Conservation (phyloP, 177 flowering plant species). For the Vitis hybrid region DNA sequence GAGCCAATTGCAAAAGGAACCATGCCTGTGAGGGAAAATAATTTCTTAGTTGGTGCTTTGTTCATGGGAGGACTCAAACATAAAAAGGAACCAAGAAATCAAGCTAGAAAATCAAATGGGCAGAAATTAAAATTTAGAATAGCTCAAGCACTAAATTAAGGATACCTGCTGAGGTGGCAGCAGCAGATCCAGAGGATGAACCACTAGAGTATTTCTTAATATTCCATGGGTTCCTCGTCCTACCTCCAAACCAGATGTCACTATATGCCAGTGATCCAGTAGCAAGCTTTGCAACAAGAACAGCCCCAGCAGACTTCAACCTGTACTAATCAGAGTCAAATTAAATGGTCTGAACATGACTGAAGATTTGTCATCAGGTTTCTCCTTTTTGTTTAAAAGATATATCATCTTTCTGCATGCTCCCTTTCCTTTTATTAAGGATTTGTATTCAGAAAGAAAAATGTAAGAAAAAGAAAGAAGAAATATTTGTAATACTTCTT, state of each 20-base stretch:
- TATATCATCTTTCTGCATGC: too few relatives aligned
- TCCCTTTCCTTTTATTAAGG: neutral
- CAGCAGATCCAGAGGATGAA: conserved; percentile 96
- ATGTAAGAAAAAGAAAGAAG: neutral
- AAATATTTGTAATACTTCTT: conserved; percentile 47
- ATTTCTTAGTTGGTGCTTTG: neutral
- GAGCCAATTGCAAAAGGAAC: conserved; percentile 98
- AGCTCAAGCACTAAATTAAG: neutral
- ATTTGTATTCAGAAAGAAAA: neutral
- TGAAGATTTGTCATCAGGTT: too few relatives aligned
- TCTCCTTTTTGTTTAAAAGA: too few relatives aligned
- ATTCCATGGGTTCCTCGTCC: conserved; percentile 97
- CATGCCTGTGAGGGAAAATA: conserved; percentile 43
- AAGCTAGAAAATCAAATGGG: neutral
- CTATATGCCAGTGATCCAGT: conserved; percentile 88
- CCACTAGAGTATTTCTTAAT: conserved; percentile 87
- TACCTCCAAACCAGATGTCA: conserved; percentile 97
- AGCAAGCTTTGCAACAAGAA: conserved; percentile 88
- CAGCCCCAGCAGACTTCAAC: conserved; percentile 80
- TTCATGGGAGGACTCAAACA: neutral
- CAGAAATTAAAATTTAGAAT: neutral
- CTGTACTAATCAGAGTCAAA: conserved; percentile 31
- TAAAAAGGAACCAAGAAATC: neutral
- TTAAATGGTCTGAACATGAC: too few relatives aligned
- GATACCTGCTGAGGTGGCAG: conserved; percentile 86